These are phyloP conservation scores for Wickerhamiella cacticola DNA, from an alignment of 805 yeast species.

Conservation along the genomic window DNA sequence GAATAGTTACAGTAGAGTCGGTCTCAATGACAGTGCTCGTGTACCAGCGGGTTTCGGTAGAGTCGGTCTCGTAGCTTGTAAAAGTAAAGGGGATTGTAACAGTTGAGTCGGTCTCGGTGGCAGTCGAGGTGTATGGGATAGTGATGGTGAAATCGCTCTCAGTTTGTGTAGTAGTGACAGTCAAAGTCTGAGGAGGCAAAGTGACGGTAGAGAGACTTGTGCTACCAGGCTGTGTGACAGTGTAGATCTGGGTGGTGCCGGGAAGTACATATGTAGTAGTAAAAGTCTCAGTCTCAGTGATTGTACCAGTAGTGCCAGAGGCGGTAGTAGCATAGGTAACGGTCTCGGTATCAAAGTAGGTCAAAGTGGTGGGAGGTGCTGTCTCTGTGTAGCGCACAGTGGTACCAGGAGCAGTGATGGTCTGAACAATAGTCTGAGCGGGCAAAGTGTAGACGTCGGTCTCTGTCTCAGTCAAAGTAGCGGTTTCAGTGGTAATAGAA, in stretches of 20 bases:
- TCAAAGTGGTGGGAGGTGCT: conserved; percentile 2
- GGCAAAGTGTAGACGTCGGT: conserved; percentile 4
- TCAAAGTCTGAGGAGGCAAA: background rate
- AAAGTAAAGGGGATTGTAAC: background rate
- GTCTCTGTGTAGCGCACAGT: conserved; percentile 1
- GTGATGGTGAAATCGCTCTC: no score
- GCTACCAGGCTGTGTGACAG: background rate
- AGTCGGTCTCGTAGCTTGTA: no score
- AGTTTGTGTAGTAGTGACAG: background rate
- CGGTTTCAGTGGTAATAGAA: background rate
- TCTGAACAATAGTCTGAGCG: background rate
- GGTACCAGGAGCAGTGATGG: conserved; percentile 6
- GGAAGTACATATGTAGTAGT: conserved; percentile 1
- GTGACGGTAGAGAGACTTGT: background rate
- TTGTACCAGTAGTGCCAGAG: background rate
- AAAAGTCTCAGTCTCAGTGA: background rate
- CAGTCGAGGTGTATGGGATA: background rate
- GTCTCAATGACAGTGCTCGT: background rate
- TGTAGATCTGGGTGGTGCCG: background rate
- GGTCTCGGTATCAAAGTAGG: conserved; percentile 4
- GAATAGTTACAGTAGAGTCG: background rate
- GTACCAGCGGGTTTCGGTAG: background rate
- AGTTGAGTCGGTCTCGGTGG: background rate
- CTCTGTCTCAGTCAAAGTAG: background rate
- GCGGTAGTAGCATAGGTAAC: background rate